Evolutionary conservation across 768 basidiomycete genomes (phyloP).

Genomic region (Pleurotus tuoliensis): DNA sequence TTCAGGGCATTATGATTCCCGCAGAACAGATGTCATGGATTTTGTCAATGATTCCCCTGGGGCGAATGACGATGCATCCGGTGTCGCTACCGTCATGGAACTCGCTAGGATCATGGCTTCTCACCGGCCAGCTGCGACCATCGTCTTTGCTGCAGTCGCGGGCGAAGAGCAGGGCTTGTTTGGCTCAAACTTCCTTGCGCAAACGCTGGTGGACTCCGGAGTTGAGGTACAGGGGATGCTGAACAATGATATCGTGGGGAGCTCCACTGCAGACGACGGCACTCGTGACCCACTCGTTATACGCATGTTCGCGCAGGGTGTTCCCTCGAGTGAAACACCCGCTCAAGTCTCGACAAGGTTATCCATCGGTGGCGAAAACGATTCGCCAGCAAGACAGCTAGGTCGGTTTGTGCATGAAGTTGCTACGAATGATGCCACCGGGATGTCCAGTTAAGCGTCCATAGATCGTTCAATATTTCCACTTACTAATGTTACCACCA

Average conservation of each 20-base stretch:
- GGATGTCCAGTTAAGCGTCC: conserved; percentile 41
- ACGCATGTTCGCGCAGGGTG: conserved; percentile 48
- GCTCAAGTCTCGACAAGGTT: conserved; percentile 29
- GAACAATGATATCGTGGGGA: conserved; percentile 55
- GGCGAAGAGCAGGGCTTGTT: conserved; percentile 53
- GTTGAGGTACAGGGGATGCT: conserved; percentile 57
- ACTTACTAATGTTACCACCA: too few species aligned
- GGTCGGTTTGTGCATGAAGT: conserved; percentile 50
- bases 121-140: conserved; percentile 42
- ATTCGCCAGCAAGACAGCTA: conserved; percentile 47
- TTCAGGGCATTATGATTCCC: conserved; percentile 54
- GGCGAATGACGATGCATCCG: conserved; percentile 52
- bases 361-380: conserved; percentile 50
- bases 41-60: conserved; percentile 44
- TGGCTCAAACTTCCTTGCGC: conserved; percentile 46
- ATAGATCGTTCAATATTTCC: too few species aligned
- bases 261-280: conserved; percentile 45
- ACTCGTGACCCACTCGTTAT: conserved; percentile 43
- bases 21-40: conserved; percentile 34
- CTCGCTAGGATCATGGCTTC: conserved; percentile 47
- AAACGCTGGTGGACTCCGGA: conserved; percentile 34
- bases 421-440: conserved; percentile 38
- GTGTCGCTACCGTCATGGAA: conserved; percentile 51
- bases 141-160: conserved; percentile 47
- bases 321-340: conserved; percentile 41